Percentiles rank a stretch among this genome's conserved stretches.
phyloP scores from a whole-genome alignment of 306 rosid species.

The Carpinus viminea region DNA sequence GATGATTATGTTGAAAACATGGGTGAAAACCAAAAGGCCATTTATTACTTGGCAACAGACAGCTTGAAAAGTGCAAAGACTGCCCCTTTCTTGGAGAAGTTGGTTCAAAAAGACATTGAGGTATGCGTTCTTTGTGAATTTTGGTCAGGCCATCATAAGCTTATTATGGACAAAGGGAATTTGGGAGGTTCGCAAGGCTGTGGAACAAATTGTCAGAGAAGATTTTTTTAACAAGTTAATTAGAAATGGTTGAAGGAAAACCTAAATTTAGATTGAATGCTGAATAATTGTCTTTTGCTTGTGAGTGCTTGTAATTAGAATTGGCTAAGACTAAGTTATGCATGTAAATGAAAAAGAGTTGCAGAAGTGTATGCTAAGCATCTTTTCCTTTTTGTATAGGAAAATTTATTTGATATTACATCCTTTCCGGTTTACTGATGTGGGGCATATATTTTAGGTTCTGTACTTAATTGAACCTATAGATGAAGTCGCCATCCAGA shows the following conservation, averaged over 20 bases:
- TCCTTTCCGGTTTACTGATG: slow-evolving; percentile 19
- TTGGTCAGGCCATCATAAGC: neutral
- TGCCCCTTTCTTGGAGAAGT: slow-evolving; percentile 95
- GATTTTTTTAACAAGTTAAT: neutral
- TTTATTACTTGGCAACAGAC: slow-evolving; percentile 93
- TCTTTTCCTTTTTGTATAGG: neutral
- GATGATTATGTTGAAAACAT: slow-evolving; percentile 93
- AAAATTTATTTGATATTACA: neutral
- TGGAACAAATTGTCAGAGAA: neutral
- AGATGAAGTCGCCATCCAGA: slow-evolving; percentile 98
- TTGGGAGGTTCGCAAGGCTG: slow-evolving; percentile 2
- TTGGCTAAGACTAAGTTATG: no score
- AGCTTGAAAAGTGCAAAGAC: slow-evolving; percentile 95
- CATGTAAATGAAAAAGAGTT: no score
- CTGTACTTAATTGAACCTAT: slow-evolving; percentile 91
- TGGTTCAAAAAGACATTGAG: slow-evolving; percentile 93
- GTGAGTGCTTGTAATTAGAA: neutral
- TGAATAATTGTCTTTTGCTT: neutral
- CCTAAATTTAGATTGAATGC: neutral
- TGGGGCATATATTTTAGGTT: slow-evolving; percentile 51
- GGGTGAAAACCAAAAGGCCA: slow-evolving; percentile 93
- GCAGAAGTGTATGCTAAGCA: neutral
- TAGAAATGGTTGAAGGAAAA: neutral
- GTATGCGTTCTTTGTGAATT: slow-evolving; percentile 35
- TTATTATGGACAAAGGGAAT: neutral